Evolutionary conservation across 441 rosid species (phyloP).

Genomic region (Gossypium trilobum): DNA sequence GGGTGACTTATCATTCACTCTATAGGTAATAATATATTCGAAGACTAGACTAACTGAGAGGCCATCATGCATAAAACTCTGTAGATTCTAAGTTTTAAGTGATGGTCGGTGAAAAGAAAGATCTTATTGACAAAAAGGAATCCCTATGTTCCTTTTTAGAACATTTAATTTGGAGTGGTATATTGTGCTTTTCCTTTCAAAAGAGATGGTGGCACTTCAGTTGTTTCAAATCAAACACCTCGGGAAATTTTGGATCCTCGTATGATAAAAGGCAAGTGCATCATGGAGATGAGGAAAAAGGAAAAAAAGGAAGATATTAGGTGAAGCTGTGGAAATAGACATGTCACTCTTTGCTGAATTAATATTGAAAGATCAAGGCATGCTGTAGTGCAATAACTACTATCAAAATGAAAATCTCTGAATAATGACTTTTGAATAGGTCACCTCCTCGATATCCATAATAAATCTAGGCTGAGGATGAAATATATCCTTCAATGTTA

Average conservation of each 20-base stretch:
- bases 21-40: neutral
- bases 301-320: neutral
- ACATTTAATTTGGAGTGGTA: neutral
- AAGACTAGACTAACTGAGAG: neutral
- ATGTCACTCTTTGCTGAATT: neutral
- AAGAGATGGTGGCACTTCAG: neutral
- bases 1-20: neutral
- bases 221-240: neutral
- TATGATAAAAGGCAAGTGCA: constrained; percentile 7
- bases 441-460: constrained; percentile 12
- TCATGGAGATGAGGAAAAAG: neutral
- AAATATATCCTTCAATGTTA: constrained; percentile 11
- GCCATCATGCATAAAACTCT: neutral
- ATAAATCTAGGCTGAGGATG: constrained; percentile 16
- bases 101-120: neutral
- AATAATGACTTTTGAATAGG: constrained; percentile 22
- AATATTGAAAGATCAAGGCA: constrained; percentile 2
- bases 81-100: neutral
- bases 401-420: constrained; percentile 4
- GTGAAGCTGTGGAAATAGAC: constrained; percentile 15
- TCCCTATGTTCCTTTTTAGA: neutral
- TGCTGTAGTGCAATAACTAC: constrained; percentile 16
- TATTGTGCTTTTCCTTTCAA: neutral
- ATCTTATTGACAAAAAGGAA: neutral
- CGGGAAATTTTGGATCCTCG: neutral